Evolutionary conservation across 1,284 basidiomycete genomes (phyloP).

Genomic region (Sporisorium reilianum): DNA sequence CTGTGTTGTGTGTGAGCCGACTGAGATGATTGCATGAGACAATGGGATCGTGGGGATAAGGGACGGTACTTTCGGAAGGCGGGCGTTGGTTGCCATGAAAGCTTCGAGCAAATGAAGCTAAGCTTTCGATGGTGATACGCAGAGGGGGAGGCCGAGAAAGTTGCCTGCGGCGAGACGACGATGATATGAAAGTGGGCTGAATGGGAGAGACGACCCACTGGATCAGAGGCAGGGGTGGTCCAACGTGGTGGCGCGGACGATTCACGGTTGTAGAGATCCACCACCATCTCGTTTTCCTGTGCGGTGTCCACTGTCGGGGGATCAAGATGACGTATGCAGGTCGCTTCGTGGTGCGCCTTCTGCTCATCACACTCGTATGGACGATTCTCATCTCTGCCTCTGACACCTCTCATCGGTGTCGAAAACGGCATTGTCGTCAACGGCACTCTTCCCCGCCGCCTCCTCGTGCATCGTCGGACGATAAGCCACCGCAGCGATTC

Average conservation of each 20-base stretch:
- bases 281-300: background rate
- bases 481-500: background rate
- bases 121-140: background rate
- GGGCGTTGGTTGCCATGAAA: background rate
- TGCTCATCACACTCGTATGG: background rate
- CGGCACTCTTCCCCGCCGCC: too few species aligned
- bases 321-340: background rate
- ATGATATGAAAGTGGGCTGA: constrained; percentile 6
- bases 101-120: background rate
- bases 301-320: too few species aligned
- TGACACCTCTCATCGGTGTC: background rate
- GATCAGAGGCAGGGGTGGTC: background rate
- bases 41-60: background rate
- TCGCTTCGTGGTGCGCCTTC: background rate
- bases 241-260: background rate
- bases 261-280: background rate
- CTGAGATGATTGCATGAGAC: background rate
- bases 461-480: too few species aligned
- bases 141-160: background rate
- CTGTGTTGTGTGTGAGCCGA: background rate
- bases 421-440: background rate
- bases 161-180: background rate
- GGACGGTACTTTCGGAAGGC: background rate
- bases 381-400: background rate
- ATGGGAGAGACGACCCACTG: background rate